phyloP scores from a whole-genome alignment of 2,329 filamentous ascomycete genomes.

The Scedosporium dehoogii region DNA sequence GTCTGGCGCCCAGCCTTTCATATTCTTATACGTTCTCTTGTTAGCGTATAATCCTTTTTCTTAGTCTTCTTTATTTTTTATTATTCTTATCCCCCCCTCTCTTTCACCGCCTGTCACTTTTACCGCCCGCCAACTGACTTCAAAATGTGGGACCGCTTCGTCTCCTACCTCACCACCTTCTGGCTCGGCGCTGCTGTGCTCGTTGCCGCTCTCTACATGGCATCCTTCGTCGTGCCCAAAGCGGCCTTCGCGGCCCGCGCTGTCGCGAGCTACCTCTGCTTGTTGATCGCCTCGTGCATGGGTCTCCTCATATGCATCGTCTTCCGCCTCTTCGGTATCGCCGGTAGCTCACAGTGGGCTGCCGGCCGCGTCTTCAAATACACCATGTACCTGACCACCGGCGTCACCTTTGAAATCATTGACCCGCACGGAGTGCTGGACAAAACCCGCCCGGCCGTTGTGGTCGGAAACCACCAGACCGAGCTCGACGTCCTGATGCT shows the following conservation, averaged over 20 bases:
- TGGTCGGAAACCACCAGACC: conserved; percentile 91
- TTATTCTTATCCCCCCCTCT: not conserved
- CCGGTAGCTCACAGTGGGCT: conserved; percentile 77
- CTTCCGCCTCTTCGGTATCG: conserved; percentile 61
- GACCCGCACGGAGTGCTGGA: conserved; percentile 54
- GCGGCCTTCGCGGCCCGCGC: conserved; percentile 60
- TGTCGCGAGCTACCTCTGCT: conserved; percentile 53
- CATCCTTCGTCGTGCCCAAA: conserved; percentile 47
- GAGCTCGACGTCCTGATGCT: conserved; percentile 93
- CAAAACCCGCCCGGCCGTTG: conserved; percentile 69
- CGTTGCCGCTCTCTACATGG: conserved; percentile 33
- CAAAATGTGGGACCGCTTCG: conserved; percentile 26
- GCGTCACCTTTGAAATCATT: conserved; percentile 66
- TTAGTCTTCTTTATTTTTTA: not conserved
- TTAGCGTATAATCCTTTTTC: not conserved
- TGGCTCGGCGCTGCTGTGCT: not conserved
- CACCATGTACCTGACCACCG: conserved; percentile 64
- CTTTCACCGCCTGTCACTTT: not conserved
- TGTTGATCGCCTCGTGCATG: conserved; percentile 55
- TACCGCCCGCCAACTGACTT: conserved; percentile 26
- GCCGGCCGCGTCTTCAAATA: conserved; percentile 71
- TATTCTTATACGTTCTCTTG: not conserved
- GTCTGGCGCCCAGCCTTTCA: not conserved
- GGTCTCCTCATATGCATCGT: conserved; percentile 66
- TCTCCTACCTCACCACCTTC: conserved; percentile 5